phyloP scores from a whole-genome alignment of 1,284 basidiomycete genomes.

The Cryptococcus jaspeensis region DNA sequence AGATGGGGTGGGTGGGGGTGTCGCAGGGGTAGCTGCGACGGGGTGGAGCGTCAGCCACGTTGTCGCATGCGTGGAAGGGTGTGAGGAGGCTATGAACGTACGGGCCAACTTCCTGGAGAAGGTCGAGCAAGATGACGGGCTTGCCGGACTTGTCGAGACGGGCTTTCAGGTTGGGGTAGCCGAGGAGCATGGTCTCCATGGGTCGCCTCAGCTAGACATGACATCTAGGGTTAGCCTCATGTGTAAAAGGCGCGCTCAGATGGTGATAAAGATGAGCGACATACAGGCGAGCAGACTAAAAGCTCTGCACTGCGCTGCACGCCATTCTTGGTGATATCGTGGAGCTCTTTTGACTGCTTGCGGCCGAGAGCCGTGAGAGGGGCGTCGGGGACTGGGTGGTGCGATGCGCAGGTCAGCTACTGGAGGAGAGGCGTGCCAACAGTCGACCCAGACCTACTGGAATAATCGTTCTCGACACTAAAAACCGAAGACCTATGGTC shows the following conservation, averaged over 20 bases:
- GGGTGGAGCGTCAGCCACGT: neutral
- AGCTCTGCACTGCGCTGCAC: conserved; percentile 46
- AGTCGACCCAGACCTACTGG: conserved; percentile 31
- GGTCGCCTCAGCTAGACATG: conserved; percentile 40
- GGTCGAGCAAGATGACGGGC: conserved; percentile 43
- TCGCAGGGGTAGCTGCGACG: conserved; percentile 42
- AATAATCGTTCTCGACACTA: conserved; percentile 47
- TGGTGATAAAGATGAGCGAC: conserved; percentile 6
- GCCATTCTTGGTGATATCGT: conserved; percentile 36
- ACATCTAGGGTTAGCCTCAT: neutral
- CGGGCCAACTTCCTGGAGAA: conserved; percentile 47
- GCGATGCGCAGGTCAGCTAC: neutral
- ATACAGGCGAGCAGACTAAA: conserved; percentile 46
- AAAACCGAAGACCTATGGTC: conserved; percentile 5
- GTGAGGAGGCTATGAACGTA: conserved; percentile 15
- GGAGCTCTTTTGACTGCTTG: conserved; percentile 38
- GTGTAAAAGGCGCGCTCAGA: neutral
- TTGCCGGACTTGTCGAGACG: conserved; percentile 39
- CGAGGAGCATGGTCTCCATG: conserved; percentile 49
- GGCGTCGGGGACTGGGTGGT: conserved; percentile 42
- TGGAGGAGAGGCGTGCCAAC: neutral
- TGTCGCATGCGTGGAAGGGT: neutral
- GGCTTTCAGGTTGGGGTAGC: conserved; percentile 37
- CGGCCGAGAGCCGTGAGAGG: conserved; percentile 44
- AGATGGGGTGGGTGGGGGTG: conserved; percentile 39